phyloP scores from a whole-genome alignment of 75 land plant genomes.

The Picea sitchensis region DNA sequence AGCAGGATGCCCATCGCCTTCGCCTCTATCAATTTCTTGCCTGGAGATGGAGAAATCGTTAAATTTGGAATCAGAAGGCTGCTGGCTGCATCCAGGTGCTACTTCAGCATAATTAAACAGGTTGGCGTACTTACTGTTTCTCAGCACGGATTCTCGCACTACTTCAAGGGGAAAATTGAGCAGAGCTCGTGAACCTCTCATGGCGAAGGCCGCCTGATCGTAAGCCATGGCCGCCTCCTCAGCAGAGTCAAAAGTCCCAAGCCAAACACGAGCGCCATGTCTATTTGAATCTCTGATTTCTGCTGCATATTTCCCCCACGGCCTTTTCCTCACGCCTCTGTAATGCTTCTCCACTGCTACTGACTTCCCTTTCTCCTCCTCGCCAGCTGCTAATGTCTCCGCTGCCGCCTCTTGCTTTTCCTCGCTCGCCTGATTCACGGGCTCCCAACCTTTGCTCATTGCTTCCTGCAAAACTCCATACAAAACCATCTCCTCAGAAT shows the following conservation, averaged over 20 bases:
- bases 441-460: conserved; percentile 15
- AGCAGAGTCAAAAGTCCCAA: conserved; percentile 36
- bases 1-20: neutral
- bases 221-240: conserved; percentile 29
- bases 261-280: conserved; percentile 36
- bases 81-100: neutral
- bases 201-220: conserved; percentile 23
- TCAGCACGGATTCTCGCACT: neutral
- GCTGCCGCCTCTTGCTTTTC: neutral
- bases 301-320: conserved; percentile 45
- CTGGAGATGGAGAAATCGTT: neutral
- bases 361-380: conserved; percentile 5
- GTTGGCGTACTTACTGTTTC: neutral
- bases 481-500: conserved; percentile 33
- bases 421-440: neutral
- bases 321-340: conserved; percentile 42
- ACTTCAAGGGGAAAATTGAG: conserved; percentile 20
- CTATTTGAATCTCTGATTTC: conserved; percentile 39
- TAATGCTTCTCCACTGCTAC: conserved; percentile 12
- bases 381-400: neutral
- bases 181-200: conserved; percentile 20
- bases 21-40: neutral
- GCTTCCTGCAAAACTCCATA: conserved; percentile 25
- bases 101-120: neutral
- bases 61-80: neutral